Conservation (phyloP, 768 basidiomycete genomes). For the Russula sp. region DNA sequence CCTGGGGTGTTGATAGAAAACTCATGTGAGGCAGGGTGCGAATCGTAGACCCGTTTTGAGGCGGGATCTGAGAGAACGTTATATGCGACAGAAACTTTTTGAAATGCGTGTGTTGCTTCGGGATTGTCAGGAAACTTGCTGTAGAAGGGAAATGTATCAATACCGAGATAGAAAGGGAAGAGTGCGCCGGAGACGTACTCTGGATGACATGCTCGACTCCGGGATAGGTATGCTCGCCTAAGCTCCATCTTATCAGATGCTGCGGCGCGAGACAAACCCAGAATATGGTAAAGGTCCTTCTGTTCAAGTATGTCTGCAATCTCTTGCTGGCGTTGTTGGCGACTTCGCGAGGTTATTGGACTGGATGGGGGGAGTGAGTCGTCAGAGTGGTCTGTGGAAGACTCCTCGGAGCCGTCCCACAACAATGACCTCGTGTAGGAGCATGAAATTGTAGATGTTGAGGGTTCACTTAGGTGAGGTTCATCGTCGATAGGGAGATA, state of each 20-base stretch:
- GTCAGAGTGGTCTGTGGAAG: conserved; percentile 22
- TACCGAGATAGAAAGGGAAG: not conserved
- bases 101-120: conserved; percentile 76
- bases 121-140: conserved; percentile 79
- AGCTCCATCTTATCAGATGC: conserved; percentile 54
- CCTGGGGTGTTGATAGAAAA: conserved; percentile 49
- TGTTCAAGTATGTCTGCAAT: conserved; percentile 50
- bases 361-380: conserved; percentile 11
- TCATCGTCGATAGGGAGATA: conserved; percentile 54
- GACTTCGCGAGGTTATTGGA: conserved; percentile 12
- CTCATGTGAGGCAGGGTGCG: conserved; percentile 35
- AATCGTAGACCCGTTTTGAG: conserved; percentile 62
- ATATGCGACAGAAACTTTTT: conserved; percentile 80
- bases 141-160: not conserved
- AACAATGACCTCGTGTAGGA: conserved; percentile 25
- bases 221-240: conserved; percentile 65
- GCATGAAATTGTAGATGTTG: conserved; percentile 29
- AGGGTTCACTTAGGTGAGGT: conserved; percentile 41
- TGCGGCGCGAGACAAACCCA: conserved; percentile 50
- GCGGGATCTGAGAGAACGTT: conserved; percentile 69
- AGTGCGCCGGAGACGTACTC: conserved; percentile 49
- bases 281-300: conserved; percentile 65
- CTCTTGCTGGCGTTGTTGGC: conserved; percentile 24
- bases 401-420: conserved; percentile 23
- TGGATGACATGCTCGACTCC: conserved; percentile 76